Evolutionary conservation across 805 yeast species (phyloP), one percentile per base, ranked within the genome.

Genomic region (Candida morakotiae): DNA sequence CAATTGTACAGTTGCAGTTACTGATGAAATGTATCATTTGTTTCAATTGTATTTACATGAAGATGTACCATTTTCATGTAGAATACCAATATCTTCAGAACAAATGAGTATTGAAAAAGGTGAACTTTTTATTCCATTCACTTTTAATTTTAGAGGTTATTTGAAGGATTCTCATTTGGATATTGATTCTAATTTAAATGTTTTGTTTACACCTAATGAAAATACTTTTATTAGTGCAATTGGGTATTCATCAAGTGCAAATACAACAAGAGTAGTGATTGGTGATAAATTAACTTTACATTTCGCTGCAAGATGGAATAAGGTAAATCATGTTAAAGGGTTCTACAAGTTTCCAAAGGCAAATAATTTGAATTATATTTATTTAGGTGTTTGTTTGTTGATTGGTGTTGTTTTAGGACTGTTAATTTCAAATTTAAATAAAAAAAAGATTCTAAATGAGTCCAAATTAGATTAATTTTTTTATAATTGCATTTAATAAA

Each of bases 21-120:
- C 73, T 10, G 91, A 84, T 55, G 82, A 79, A 46, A 49, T 77
- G 28, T 84, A 73, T 52, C 93, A 84, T 51, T 54, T 83, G 41
- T 81, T 84, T 56, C 91, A 84, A 60, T 63, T 83, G 32, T 83
- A 83, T 53, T 63, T 84, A 29, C 93, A 84, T 55, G 83, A 83
- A 52, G 93, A 84, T 53, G 79, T 74, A 7, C 93, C 93, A 20
- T 77, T 79, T 52, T 72, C 83, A 32, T 84, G 93, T 55, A 64
- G 82, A 38, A 46, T 81, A 8, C 83, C 84, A 3, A 55, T 76
- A 32, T 62, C 71, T 40, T 60, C 72, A 14, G 69, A 63, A 33
- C 62, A 62, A 25, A 60, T 64, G 38, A 60, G 65, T 28, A 62
- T 70, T 24, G 69, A 61, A 37, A 56, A 60, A 46, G 69, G 69